phyloP scores from a whole-genome alignment of 305 asterid species.

The Solanum chacoense region DNA sequence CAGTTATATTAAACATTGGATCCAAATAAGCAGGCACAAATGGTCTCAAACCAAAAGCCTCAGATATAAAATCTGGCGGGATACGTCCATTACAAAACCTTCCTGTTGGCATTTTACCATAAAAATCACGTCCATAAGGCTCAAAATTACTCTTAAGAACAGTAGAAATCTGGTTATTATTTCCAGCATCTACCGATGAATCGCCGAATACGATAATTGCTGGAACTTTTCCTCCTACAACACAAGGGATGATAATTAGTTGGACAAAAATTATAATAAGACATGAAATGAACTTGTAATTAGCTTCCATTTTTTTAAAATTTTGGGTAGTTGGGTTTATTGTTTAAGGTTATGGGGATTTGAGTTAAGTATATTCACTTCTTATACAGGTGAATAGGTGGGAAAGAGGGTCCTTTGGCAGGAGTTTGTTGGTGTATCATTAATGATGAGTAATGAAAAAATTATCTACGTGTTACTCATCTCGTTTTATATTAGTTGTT shows the following conservation, averaged over 20 bases:
- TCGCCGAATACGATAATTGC: slow-evolving; percentile 91
- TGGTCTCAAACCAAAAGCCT: slow-evolving; percentile 67
- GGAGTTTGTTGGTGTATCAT: slow-evolving; percentile 1
- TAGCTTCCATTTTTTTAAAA: not conserved
- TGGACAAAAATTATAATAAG: not conserved
- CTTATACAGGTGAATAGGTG: not conserved
- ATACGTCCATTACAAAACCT: slow-evolving; percentile 64
- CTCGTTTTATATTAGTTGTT: not conserved
- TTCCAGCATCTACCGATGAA: slow-evolving; percentile 92
- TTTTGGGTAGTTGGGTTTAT: not conserved
- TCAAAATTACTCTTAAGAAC: slow-evolving; percentile 53
- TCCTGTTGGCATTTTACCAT: slow-evolving; percentile 50
- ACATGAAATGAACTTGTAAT: not conserved
- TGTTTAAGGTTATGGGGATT: not conserved
- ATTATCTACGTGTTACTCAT: not conserved
- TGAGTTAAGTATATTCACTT: not conserved
- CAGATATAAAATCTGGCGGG: slow-evolving; percentile 60
- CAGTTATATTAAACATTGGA: slow-evolving; percentile 47
- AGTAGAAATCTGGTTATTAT: slow-evolving; percentile 68
- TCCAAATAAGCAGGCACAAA: slow-evolving; percentile 88
- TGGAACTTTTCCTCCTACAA: slow-evolving; percentile 36
- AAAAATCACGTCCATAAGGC: slow-evolving; percentile 71
- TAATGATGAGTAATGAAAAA: not conserved
- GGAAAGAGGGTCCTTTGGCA: not conserved
- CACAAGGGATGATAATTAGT: not conserved